Base-by-base conservation (phyloP, 495 filamentous ascomycete genomes). In the Penicillium robsamsonii region DNA sequence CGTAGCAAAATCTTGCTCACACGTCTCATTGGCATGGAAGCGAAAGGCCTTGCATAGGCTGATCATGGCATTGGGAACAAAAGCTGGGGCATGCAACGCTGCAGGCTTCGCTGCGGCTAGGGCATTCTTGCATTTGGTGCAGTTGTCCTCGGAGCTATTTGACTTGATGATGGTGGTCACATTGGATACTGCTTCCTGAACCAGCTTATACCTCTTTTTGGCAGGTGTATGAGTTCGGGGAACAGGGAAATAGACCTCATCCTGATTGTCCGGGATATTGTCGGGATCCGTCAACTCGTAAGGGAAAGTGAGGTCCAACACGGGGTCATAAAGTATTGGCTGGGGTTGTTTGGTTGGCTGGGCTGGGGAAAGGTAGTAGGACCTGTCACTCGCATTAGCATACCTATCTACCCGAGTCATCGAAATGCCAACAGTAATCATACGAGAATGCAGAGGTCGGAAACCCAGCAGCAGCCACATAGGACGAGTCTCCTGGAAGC, bases 241-340 rank as follows among this genome's bases (percentile, higher is more conserved):
- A 9, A 63, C 46, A 8, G 81, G 83, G 40, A 71, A 82, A 52
- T 76, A 67, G n/a, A 80, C 58, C 3, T 77, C 79, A 58, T 86
- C 83, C 30, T 63, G 42, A 50, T 78, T 76, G 20, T 73, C 60
- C 5, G 81, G 83, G 29, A 85, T 75, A 0, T 72, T 73, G 41
- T 77, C 70, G 0, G 81, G 81, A 57, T 81, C 73, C 0, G 83
- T 85, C 46, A 86, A 65, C 58, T 83, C 79, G 47, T 75, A 70
- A 2, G 83, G 81, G 38, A n/a, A n/a, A n/a, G n/a, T n/a, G n/a
- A n/a, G n/a, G n/a, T n/a, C n/a, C n/a, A n/a, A n/a, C n/a, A n/a
- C n/a, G n/a, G n/a, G n/a, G n/a, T n/a, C n/a, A n/a, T n/a, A n/a
- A n/a, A n/a, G n/a, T n/a, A n/a, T n/a, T n/a, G n/a, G n/a, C n/a